These are phyloP conservation scores for Aspergillus niger DNA, from an alignment of 2,329 filamentous ascomycete genomes.

Conservation along the genomic window DNA sequence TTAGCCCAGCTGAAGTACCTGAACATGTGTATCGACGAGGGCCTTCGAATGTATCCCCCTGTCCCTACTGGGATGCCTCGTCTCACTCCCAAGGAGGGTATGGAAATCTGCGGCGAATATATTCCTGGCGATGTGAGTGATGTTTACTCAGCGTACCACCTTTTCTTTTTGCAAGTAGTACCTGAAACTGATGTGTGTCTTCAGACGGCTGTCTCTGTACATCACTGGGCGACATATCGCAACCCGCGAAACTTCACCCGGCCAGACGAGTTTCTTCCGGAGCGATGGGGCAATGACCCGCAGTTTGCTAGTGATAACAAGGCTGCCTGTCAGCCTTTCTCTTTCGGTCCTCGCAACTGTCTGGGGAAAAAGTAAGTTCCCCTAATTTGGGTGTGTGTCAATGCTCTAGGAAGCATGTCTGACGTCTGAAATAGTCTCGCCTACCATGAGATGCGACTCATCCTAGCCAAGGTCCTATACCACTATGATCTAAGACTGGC, in stretches of 20 bases:
- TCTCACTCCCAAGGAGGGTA: slow-evolving; percentile 38
- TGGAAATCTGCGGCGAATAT: slow-evolving; percentile 38
- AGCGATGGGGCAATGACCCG: slow-evolving; percentile 30
- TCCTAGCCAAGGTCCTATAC: slow-evolving; percentile 26
- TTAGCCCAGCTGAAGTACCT: slow-evolving; percentile 38
- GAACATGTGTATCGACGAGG: slow-evolving; percentile 51
- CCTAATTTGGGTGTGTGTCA: slow-evolving; percentile 5
- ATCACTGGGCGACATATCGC: slow-evolving; percentile 27
- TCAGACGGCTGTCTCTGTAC: slow-evolving; percentile 30
- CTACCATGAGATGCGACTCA: slow-evolving; percentile 36
- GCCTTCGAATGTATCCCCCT: slow-evolving; percentile 49
- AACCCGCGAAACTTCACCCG: slow-evolving; percentile 25
- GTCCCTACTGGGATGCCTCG: slow-evolving; percentile 46
- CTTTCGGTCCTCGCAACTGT: slow-evolving; percentile 31
- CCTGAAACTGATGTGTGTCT: not conserved
- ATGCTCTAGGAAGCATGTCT: not conserved
- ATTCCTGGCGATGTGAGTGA: slow-evolving; percentile 34
- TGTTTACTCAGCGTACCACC: too few relatives aligned
- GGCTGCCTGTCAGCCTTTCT: slow-evolving; percentile 27
- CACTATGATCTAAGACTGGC: slow-evolving; percentile 24
- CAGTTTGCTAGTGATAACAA: slow-evolving; percentile 24
- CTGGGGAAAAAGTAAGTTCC: slow-evolving; percentile 30
- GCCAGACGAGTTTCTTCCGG: slow-evolving; percentile 28
- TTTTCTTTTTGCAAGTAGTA: not conserved
- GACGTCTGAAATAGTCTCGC: slow-evolving; percentile 25